Base-by-base conservation (phyloP, 495 filamentous ascomycete species). In the Aspergillus hancockii region DNA sequence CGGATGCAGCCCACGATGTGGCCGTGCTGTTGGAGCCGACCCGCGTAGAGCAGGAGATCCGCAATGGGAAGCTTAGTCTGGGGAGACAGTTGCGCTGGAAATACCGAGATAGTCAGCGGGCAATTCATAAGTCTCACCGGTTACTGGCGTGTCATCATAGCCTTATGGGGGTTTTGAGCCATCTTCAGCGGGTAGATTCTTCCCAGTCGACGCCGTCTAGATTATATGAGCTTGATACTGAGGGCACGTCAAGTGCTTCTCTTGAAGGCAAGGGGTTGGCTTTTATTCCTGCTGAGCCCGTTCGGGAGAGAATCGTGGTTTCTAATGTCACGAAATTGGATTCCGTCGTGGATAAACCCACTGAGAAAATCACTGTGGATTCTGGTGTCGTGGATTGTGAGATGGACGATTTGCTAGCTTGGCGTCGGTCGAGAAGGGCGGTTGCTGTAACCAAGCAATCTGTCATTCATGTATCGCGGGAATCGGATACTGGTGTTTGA, bases 111-210 rank as follows among this genome's bases (percentile, higher is more conserved):
- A 63, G 58, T 23, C 58, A 64, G 22, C 62, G 61, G 21, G 68
- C 63, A 0, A 57, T 53, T 8, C 60, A 66, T 18, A 71, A 67
- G 61, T 64, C 54, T 10, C 30, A 63, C 7, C 52, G 52, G 23
- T 54, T 72, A 28, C 54, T 61, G 36, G 46, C 57, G 12, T 72
- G 66, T 30, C 65, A 72, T 55, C 59, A 58, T 9, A 67, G 65
- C 14, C 46, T 72, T 4, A 62, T 65, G 34, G 23, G 43, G 6
- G 70, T 67, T 13, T 54, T 72, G 41, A 21, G 34, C 9, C 59
- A 59, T 55, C 60, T 72, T 7, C 61, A 69, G 45, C 55, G 58
- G 12, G 28, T 70, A n/a, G 47, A 60, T 32, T 10, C 21, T 14
- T 49, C 58, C 2, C 23, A 31, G 49, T 18, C 21, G 19, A 22